Percentiles rank a stretch among this genome's conserved stretches.
phyloP scores from a whole-genome alignment of 306 rosid genomes.

The Notholithocarpus densiflorus region DNA sequence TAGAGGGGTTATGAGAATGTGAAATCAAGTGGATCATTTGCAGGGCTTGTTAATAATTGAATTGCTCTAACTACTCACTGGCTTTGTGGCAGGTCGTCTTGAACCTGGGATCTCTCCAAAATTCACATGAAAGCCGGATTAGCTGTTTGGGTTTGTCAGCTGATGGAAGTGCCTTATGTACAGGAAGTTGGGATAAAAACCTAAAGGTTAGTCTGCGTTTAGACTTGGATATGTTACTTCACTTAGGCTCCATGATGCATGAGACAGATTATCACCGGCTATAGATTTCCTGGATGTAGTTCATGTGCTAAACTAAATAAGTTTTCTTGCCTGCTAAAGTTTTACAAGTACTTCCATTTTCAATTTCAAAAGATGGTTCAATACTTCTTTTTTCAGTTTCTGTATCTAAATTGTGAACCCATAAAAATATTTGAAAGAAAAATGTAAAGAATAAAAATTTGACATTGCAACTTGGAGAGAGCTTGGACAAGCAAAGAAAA shows the following conservation, averaged over 20 bases:
- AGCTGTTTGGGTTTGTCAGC: conserved; percentile 95
- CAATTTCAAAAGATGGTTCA: background rate
- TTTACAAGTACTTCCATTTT: background rate
- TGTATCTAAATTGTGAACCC: background rate
- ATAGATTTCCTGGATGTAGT: background rate
- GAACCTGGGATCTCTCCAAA: conserved; percentile 89
- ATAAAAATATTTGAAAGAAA: background rate
- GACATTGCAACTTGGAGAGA: background rate
- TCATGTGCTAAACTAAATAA: background rate
- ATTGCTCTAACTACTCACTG: conserved; percentile 12
- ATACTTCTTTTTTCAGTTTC: background rate
- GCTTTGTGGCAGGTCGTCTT: conserved; percentile 65
- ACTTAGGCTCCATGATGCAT: background rate
- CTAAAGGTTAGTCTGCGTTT: conserved; percentile 66
- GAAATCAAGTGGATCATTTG: conserved; percentile 4
- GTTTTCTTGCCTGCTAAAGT: background rate
- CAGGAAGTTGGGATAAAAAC: conserved; percentile 96
- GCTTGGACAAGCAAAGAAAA: background rate
- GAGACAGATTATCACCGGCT: background rate
- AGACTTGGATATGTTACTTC: conserved; percentile 5
- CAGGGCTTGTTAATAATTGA: background rate
- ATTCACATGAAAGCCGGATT: conserved; percentile 71
- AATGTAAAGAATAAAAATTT: background rate
- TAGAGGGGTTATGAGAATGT: background rate
- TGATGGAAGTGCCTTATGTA: conserved; percentile 99